phyloP scores from a whole-genome alignment of 805 yeast genomes.

The Candida silvicultrix region DNA sequence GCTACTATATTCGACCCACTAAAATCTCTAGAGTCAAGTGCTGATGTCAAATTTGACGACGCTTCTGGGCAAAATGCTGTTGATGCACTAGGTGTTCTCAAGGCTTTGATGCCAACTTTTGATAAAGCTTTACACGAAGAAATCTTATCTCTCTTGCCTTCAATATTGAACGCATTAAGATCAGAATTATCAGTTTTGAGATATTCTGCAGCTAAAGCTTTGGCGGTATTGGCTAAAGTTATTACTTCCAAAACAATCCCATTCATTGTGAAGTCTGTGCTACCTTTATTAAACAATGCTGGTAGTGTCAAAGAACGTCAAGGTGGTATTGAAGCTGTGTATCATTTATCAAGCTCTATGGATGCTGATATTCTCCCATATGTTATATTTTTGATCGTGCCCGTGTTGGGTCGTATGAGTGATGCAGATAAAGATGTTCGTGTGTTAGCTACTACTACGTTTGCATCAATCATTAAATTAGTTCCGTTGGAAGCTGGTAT shows the following conservation, averaged over 20 bases:
- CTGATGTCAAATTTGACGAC: conserved; percentile 30
- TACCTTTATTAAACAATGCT: conserved; percentile 79
- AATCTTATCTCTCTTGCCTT: conserved; percentile 47
- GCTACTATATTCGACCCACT: conserved; percentile 64
- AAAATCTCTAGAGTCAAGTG: conserved; percentile 25
- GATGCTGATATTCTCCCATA: conserved; percentile 88
- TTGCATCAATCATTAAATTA: conserved; percentile 90
- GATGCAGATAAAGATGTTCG: conserved; percentile 89
- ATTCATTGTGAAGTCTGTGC: conserved; percentile 63
- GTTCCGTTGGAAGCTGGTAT: conserved; percentile 98
- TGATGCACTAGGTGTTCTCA: conserved; percentile 78
- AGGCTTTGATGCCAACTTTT: conserved; percentile 66
- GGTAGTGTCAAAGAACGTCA: conserved; percentile 68
- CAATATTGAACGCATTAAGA: conserved; percentile 45
- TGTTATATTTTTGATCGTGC: conserved; percentile 91
- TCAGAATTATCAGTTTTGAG: conserved; percentile 79
- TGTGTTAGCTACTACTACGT: conserved; percentile 86
- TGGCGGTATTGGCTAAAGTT: conserved; percentile 70
- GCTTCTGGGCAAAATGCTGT: conserved; percentile 71
- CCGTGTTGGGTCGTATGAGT: conserved; percentile 96
- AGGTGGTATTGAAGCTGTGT: conserved; percentile 89
- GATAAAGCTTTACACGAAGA: conserved; percentile 40
- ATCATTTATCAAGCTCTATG: conserved; percentile 80
- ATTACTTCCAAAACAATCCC: conserved; percentile 71
- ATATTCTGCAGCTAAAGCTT: conserved; percentile 84